These are phyloP conservation scores for Asterophora lycoperdoides DNA, from an alignment of 768 basidiomycete species.

Conservation along the genomic window DNA sequence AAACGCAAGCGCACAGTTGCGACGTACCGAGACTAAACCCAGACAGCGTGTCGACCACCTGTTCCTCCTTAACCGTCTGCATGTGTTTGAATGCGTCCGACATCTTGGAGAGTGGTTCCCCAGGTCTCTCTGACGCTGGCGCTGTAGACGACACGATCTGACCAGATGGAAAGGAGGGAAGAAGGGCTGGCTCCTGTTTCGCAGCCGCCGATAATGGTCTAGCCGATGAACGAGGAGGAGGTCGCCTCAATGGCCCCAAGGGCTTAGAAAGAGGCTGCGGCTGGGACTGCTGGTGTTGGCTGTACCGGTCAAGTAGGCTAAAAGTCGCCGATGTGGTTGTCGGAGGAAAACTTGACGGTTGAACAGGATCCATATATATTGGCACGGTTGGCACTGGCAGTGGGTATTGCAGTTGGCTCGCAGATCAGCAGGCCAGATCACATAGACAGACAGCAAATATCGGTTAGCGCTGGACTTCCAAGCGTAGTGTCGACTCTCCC, in stretches of 20 bases:
- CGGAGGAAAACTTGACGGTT: background rate
- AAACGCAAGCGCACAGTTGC: background rate
- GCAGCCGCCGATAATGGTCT: constrained; percentile 39
- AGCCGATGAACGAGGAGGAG: constrained; percentile 19
- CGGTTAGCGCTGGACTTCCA: too few relatives aligned
- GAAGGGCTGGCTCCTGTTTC: constrained; percentile 35
- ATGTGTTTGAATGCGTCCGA: constrained; percentile 15
- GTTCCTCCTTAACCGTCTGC: constrained; percentile 23
- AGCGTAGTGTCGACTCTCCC: too few relatives aligned
- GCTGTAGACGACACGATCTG: constrained; percentile 1
- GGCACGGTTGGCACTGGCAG: background rate
- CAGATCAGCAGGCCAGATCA: too few relatives aligned
- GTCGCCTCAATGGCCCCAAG: constrained; percentile 7
- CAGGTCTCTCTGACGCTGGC: background rate
- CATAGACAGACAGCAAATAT: too few relatives aligned
- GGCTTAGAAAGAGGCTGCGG: constrained; percentile 1
- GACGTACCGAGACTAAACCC: constrained; percentile 16
- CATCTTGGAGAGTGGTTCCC: background rate
- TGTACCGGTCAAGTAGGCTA: constrained; percentile 1
- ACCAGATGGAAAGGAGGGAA: constrained; percentile 36
- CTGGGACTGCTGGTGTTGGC: background rate
- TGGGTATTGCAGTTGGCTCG: too few relatives aligned
- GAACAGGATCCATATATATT: constrained; percentile 1
- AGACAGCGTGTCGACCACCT: constrained; percentile 12
- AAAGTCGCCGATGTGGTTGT: background rate